phyloP scores from a whole-genome alignment of 176 grass and related monocot genomes.

The Aegilops speltoides region DNA sequence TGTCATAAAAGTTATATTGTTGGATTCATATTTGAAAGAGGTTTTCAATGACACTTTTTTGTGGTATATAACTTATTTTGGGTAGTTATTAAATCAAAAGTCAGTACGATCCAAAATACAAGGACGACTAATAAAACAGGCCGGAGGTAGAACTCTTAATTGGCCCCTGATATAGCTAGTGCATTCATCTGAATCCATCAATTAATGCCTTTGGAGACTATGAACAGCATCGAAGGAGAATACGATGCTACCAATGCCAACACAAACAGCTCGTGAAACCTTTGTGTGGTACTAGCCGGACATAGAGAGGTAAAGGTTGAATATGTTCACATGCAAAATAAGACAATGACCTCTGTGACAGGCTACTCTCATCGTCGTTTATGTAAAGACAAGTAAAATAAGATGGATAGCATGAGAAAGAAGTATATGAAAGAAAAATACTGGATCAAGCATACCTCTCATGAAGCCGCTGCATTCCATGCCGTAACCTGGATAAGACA shows the following conservation, averaged over 20 bases:
- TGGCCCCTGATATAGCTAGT: not conserved
- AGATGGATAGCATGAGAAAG: not conserved
- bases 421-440: not conserved
- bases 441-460: slow-evolving; percentile 49
- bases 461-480: slow-evolving; percentile 96
- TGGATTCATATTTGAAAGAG: too few species aligned
- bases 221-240: not conserved
- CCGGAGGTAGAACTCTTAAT: too few species aligned
- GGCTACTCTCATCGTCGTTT: not conserved
- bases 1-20: too few species aligned
- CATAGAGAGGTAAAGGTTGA: not conserved
- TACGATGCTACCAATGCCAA: not conserved
- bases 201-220: slow-evolving; percentile 21
- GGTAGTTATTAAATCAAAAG: too few species aligned
- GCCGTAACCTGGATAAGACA: slow-evolving; percentile 61
- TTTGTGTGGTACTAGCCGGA: not conserved
- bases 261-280: not conserved
- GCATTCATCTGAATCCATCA: slow-evolving; percentile 27
- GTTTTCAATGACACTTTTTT: too few species aligned
- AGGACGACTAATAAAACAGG: too few species aligned
- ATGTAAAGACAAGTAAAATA: not conserved
- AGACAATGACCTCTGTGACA: not conserved
- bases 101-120: too few species aligned
- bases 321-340: not conserved
- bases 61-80: too few species aligned